Base-by-base conservation (phyloP, 345 rosid species). In the Draba incana region DNA sequence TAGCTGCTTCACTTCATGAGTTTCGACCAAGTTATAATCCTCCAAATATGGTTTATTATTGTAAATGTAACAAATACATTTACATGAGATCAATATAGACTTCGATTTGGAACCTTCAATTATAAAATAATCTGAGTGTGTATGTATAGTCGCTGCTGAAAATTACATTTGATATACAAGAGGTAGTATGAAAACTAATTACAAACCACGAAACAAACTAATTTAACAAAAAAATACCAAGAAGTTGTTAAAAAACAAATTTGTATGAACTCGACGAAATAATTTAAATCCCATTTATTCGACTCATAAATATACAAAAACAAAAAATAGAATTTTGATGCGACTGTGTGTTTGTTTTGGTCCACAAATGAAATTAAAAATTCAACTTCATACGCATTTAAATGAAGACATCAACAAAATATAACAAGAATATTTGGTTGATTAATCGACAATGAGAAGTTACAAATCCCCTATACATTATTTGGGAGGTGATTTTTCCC, bases 231-330 rank as follows among this genome's bases (percentile, higher is more conserved):
- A 50, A 39, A 50, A 39, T 51, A 52, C 41, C 47, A 53, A 66
- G 1, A 42, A 4, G 1, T 53, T 42, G 27, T 2, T 65, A 28
- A 41, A 41, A 15, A 42, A 27, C 3, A 39, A 10, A 39, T 51
- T 39, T 12, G 62, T 66, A 55, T 20, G 45, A 67, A 67, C 54
- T 67, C 24, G 62, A 23, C 11, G 45, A 67, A 31, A 67, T 55
- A 13, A 13, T n/a, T 55, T 44, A 44, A 55, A 13, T 3, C 10
- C 4, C 33, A 2, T 55, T 20, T 20, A 44, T 20, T 44, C 33
- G 53, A 43, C 62, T 53, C 52, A 16, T 37, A 66, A 12, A 11
- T 42, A 28, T 52, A 28, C 31, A 30, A 11, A 16, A 5, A 31
- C 6, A 31, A 5, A 44, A 65, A n/a, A 10, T 28, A 25, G 8